Evolutionary conservation across 169 alveolate genomes (phyloP).

Genomic region (Pseudocohnilembus persalinus): DNA sequence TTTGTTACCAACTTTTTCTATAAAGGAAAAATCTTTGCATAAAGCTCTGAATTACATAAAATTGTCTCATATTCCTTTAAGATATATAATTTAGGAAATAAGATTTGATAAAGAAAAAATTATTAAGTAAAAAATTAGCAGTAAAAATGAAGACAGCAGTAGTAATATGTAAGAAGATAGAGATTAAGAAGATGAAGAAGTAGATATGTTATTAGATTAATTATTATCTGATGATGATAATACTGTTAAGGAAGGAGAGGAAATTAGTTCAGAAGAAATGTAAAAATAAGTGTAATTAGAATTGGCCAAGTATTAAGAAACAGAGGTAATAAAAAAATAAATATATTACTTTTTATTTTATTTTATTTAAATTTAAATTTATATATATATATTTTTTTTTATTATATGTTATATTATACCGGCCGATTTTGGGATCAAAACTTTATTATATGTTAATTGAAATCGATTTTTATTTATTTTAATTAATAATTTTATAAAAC

Average conservation of each 20-base stretch:
- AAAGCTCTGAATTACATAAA: conserved; percentile 33
- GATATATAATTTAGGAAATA: conserved; percentile 21
- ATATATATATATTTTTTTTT: no score
- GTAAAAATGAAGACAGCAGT: neutral
- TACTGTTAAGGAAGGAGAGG: neutral
- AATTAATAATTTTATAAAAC: no score
- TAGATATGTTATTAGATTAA: neutral
- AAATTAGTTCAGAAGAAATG: neutral
- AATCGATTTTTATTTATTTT: no score
- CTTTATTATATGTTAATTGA: no score
- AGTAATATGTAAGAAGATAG: neutral
- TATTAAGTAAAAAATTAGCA: conserved; percentile 25
- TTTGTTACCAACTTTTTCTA: conserved; percentile 66
- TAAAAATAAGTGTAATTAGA: neutral
- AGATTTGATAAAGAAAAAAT: conserved; percentile 20
- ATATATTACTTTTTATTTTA: conserved; percentile 6
- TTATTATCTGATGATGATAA: neutral
- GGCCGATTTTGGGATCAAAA: no score
- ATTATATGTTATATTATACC: no score
- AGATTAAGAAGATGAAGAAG: neutral
- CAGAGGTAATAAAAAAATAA: conserved; percentile 12
- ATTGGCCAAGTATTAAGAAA: neutral
- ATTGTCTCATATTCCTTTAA: conserved; percentile 1
- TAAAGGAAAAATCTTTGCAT: conserved; percentile 40
- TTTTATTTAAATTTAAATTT: neutral